Base-by-base conservation (phyloP, 176 grass and related monocot genomes). In the Secale cereale region DNA sequence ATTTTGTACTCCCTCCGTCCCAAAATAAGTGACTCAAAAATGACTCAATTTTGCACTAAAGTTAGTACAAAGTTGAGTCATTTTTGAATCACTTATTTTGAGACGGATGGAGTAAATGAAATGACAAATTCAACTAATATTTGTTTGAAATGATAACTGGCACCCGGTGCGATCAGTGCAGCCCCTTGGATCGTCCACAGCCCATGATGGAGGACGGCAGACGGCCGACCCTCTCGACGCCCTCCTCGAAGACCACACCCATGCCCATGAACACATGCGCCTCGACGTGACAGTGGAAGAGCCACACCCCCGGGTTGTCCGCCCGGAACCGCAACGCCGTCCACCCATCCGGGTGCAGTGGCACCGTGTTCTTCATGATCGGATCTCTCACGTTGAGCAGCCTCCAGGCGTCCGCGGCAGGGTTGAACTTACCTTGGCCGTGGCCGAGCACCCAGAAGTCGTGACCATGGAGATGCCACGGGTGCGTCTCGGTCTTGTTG, bases 401-500 rank as follows among this genome's bases (percentile, higher is more conserved):
- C 48, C 13, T 56, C 22, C 19, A 56, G 0, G 81, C 35, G 81
- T 94, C 80, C 3, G 2, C 11, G 8, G 82, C 85, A 3, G 90
- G 92, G 9, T 92, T 45, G 70, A 94, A 97, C 76, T 92, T 94
- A 8, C 86, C 92, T 0, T 70, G 23, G 12, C 94, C 92, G 32
- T 97, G 87, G 33, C 83, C 94, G 32, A 97, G 37, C 78, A 94
- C 92, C 90, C 92, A 94, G 68, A 97, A 94, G 71, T 97, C 90
- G 31, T 94, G 94, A 1, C 92, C 94, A 26, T 97, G 94, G 68
- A 97, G 85, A 69, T 97, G 94, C 92, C 94, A 97, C 13, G 94
- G 94, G 86, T 94, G 92, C 6, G 90, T 81, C 83, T 94, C 90
- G 16, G 32, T 97, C 27, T 43, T 80, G 62, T 74, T 70, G 2